Evolutionary conservation across 495 filamentous ascomycete species (phyloP), one percentile per base, ranked within the genome.

Genomic region (Hypoxylon lienhwacheense): DNA sequence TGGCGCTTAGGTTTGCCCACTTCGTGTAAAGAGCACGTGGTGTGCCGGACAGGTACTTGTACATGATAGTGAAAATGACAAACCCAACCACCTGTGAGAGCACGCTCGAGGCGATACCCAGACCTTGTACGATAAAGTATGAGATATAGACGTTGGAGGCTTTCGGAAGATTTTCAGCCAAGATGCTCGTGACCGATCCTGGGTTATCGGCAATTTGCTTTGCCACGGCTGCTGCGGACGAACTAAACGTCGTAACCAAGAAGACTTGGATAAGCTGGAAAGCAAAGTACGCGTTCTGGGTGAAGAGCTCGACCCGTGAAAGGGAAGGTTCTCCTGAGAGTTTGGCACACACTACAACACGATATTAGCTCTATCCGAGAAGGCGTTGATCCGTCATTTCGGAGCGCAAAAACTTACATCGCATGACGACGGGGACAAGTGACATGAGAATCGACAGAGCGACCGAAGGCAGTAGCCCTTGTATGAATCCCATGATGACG

Each of bases 201-300:
- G 93, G 95, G 2, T 88, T 55, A 0, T 82, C 20, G 32, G 81
- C 74, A 55, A 97, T 91, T 17, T 77, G 35, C n/a, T 68, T 56
- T 36, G 81, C 82, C 24, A 79, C 73, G 2, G 87, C 80, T 0
- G 90, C 77, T 10, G 91, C 89, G 3, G 88, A 84, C 0, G 87
- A 88, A 12, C 86, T 73, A 20, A 96, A 32, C 2, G 93, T 97
- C 1, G 90, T 79, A 21, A 98, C 82, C 41, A 98, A 74, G 77
- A 97, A 98, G 12, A 96, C 88, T 70, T 98, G 92, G 21, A 98
- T 78, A 32, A 98, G 87, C 69, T 96, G 91, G 81, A 97, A 98
- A 12, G 78, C 81, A 65, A 97, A 98, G 77, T 95, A 98, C 39
- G 79, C 88, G 64, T 95, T 95, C 66, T 98, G 93, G 1, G 85